Evolutionary conservation across 495 filamentous ascomycete genomes (phyloP).

Genomic region (Parathielavia hyrcaniae): DNA sequence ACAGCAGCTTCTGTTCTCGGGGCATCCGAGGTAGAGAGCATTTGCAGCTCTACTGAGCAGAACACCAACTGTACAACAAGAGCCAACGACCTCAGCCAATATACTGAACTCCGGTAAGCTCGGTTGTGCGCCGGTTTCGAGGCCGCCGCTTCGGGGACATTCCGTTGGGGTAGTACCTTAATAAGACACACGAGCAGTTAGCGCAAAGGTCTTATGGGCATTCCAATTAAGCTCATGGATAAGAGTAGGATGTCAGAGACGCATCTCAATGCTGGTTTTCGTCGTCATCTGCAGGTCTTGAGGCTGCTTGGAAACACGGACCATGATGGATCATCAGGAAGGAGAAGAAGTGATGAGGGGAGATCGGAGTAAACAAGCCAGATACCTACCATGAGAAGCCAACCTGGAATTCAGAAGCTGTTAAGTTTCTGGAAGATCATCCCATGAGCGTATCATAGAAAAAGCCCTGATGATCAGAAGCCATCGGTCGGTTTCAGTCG

Average conservation of each 20-base stretch:
- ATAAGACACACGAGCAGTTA: constrained; percentile 4
- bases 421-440: no score
- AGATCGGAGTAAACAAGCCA: neutral
- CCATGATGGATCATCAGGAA: constrained; percentile 88
- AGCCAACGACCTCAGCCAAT: no score
- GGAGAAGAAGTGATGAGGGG: neutral
- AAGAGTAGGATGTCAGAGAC: constrained; percentile 58
- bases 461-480: no score
- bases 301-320: constrained; percentile 99
- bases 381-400: neutral
- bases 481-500: no score
- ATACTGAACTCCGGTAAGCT: no score
- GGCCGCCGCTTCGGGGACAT: neutral
- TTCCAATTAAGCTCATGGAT: neutral
- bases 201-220: neutral
- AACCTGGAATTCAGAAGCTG: neutral
- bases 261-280: constrained; percentile 65
- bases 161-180: neutral
- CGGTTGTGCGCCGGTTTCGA: no score
- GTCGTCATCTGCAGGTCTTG: constrained; percentile 93
- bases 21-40: no score
- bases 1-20: no score
- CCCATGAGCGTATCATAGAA: no score
- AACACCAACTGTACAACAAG: no score
- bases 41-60: no score